Evolutionary conservation across 2,329 filamentous ascomycete species (phyloP), one percentile per base, ranked within the genome.

Genomic region (Neofusicoccum laricinum): DNA sequence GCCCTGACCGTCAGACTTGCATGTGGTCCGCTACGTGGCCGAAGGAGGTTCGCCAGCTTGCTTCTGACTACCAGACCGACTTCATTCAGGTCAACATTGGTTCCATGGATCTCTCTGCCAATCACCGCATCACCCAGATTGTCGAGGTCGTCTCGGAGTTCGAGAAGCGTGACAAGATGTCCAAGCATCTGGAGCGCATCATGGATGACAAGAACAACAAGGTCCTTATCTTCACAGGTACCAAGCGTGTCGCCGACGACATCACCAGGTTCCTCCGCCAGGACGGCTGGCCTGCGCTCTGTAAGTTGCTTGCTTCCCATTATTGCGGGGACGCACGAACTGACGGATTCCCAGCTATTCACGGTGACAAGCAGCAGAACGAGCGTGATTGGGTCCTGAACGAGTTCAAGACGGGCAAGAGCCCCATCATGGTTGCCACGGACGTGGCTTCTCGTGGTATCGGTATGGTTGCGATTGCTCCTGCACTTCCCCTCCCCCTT

Each of bases 1-100:
- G 95, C 71, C 95, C 95, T 62, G 95, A 99, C 78, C 90, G 95
- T 85, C 95, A 99, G 80, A 99, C 95, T 68, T 95, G 95, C 84
- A 97, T 99, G 93, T 99, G 94, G 92, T 99, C 95, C 66, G 95
- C 95, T 71, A 99, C 95, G 6, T 99, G 95, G 93, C 95, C 95
- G 74, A 97, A 97, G 86, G 94, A 98, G 79, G 94, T 99, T 71
- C 92, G 94, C 75, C 90, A 93, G 76, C 85, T 98, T 72, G 94
- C 93, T 63, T 83, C 89, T 59, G 93, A 97, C 77, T 97, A 95
- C 84, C 86, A 97, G 73, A 89, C 90, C 72, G 90, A 99, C 78
- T 98, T 95, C 81, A 98, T 98, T 73, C 95, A 99, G 82, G 95
- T 98, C 82, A 98, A 98, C 83, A 95, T 97, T 74, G 94, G 93